Base-by-base conservation (phyloP, 2,329 filamentous ascomycete species). In the Botrytis fabae region DNA sequence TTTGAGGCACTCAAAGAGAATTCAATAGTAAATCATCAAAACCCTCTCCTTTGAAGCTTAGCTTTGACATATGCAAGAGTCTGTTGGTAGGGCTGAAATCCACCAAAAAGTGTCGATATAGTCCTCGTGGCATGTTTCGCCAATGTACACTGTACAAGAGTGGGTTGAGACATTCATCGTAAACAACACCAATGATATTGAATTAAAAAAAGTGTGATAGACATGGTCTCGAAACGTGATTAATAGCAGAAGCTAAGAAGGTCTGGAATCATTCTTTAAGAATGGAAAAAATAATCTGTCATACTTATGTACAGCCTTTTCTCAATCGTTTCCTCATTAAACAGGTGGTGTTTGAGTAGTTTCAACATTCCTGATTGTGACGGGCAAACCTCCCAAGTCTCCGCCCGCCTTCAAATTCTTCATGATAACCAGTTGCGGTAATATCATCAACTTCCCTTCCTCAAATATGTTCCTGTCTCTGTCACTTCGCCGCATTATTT, bases 141-240 rank as follows among this genome's bases (percentile, higher is more conserved):
- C 44, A 38, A 61, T 25, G 32, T 20, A 66, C 62, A 46, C 61
- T 51, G 32, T 66, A 54, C 46, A 28, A 51, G 44, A 46, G 32
- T 51, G 22, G 63, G 32, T 28, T 42, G 48, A 68, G 48, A 54
- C 64, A 68, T 57, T 38, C 35, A 57, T 68, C 48, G 64, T 68
- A 68, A 68, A 57, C 18, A 42, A 57, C 46, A 57, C 46, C 64
- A 68, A 42, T 57, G 32, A 68, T 42, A 25, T 42, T 40, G 35
- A 42, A 28, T n/a, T 54, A 1, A 38, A 38, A n/a, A 51, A 54
- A n/a, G n/a, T 14, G 46, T 35, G 42, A 28, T 35, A 28, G 2
- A 28, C n/a, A 66, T 14, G 35, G 35, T 6, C 10, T 32, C 3
- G 20, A 35, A 51, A 48, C 44, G 51, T 66, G n/a, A 42, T 54